Conservation (phyloP, 305 asterid species). For the Euphrasia arctica region DNA sequence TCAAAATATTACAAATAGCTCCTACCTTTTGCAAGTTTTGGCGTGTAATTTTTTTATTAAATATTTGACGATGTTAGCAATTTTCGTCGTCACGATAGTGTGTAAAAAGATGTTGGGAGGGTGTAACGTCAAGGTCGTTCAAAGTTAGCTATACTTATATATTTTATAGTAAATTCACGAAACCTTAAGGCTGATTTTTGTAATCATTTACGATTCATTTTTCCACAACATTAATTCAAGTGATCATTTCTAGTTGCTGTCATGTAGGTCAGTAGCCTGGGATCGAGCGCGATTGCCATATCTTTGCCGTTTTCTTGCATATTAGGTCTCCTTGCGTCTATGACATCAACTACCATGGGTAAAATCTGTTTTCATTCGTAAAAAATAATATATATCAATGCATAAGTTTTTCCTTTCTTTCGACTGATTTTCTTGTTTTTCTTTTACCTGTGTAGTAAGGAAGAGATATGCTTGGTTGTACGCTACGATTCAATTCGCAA, state of each 20-base stretch:
- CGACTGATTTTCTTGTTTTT: slow-evolving; percentile 12
- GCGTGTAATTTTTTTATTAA: too few relatives aligned
- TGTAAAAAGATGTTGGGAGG: too few relatives aligned
- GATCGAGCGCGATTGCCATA: slow-evolving; percentile 92
- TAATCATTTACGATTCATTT: not conserved
- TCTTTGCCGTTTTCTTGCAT: slow-evolving; percentile 93
- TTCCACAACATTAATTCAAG: slow-evolving; percentile 9
- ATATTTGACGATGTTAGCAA: too few relatives aligned
- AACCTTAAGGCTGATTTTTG: not conserved
- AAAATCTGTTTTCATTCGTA: slow-evolving; percentile 21
- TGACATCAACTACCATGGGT: slow-evolving; percentile 98
- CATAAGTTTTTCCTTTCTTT: slow-evolving; percentile 5
- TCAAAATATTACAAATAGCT: not conserved
- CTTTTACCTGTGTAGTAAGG: slow-evolving; percentile 41
- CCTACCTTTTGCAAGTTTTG: too few relatives aligned
- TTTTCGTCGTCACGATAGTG: too few relatives aligned
- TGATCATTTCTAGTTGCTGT: slow-evolving; percentile 12
- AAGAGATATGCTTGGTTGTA: slow-evolving; percentile 80
- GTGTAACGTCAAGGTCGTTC: too few relatives aligned
- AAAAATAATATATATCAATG: not conserved
- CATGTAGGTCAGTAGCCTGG: slow-evolving; percentile 64
- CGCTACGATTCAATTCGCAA: slow-evolving; percentile 65
- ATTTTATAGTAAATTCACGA: too few relatives aligned
- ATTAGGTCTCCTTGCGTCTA: slow-evolving; percentile 93
- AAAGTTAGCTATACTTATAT: too few relatives aligned